Base-by-base conservation (phyloP, 2,329 filamentous ascomycete species). In the Pyrenophora graminea region DNA sequence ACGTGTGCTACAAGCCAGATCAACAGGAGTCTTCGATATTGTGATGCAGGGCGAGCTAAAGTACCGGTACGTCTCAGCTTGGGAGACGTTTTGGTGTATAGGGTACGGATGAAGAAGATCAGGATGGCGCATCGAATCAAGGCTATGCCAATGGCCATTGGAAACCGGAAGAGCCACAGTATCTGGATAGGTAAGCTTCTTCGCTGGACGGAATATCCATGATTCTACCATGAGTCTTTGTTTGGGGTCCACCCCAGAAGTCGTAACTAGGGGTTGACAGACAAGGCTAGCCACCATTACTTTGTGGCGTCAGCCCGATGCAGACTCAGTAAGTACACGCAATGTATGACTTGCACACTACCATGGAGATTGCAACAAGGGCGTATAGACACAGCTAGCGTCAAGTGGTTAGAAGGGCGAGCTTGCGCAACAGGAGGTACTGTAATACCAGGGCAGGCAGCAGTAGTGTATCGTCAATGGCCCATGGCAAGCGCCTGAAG, bases 21-120 rank as follows among this genome's bases (percentile, higher is more conserved):
- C 54, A 68, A 60, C 39, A 39, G 43, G 9, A 34, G 10, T 17
- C 13, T 25, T 3, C 9, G 18, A 17, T 30, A 7, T 39, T 34
- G n/a, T 23, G 37, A 19, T 34, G 18, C 10, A 36, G 18, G 13
- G 15, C 17, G 15, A 15, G 25, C 21, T 12, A 32, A 43, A 41
- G 23, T 67, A 69, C 61, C 61, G 48, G 48, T 41, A 40, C 17
- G 42, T 56, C 65, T 60, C n/a, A 66, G 48, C 45, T 54, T 54
- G 9, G 55, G 42, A 40, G 51, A 62, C 8, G 53, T 34, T 5
- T 51, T 51, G 13, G 57, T 62, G 32, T 60, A 68, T 19, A 70
- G 55, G 5, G 57, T 63, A 10, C 59, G 59, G 32, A 68, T 53
- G 47, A 66, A 63, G 46, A 68, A 64, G n/a, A 63, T 48, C 7